Percentiles rank a stretch among this genome's conserved stretches.
These are phyloP conservation scores for Neofusicoccum sp. DNA, from an alignment of 2,329 filamentous ascomycete genomes.

Conservation along the genomic window DNA sequence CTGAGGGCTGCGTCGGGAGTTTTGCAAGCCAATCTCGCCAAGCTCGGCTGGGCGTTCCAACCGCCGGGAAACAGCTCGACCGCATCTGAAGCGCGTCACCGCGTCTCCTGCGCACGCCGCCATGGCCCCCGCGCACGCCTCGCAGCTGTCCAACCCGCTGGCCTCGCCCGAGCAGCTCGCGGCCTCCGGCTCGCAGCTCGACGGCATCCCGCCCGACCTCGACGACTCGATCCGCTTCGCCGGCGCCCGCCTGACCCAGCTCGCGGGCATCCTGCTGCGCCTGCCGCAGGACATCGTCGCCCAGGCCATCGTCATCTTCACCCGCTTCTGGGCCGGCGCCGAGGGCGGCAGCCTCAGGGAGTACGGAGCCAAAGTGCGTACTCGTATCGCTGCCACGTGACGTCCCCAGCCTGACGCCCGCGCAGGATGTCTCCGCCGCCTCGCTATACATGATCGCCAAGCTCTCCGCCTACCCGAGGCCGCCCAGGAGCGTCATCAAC, in stretches of 20 bases:
- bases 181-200: slow-evolving; percentile 54
- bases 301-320: slow-evolving; percentile 78
- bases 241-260: slow-evolving; percentile 71
- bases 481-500: slow-evolving; percentile 77
- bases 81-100: neutral
- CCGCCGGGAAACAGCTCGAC: neutral
- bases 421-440: slow-evolving; percentile 76
- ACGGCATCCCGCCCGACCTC: slow-evolving; percentile 63
- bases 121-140: slow-evolving; percentile 15
- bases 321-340: slow-evolving; percentile 73
- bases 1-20: neutral
- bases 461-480: slow-evolving; percentile 72
- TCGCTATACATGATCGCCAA: slow-evolving; percentile 80
- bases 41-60: neutral
- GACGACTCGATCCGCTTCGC: slow-evolving; percentile 71
- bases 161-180: slow-evolving; percentile 69
- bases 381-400: slow-evolving; percentile 5
- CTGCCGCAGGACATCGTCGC: slow-evolving; percentile 84
- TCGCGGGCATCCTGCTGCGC: slow-evolving; percentile 75
- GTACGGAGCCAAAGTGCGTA: slow-evolving; percentile 59
- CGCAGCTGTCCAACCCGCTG: slow-evolving; percentile 59
- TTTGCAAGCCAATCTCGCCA: slow-evolving; percentile 6
- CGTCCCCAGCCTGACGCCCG: slow-evolving; percentile 19
- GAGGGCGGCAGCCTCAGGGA: slow-evolving; percentile 49
- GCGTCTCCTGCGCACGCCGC: neutral